Conservation (phyloP, 2,329 filamentous ascomycete genomes). For the Cytospora leucostoma region DNA sequence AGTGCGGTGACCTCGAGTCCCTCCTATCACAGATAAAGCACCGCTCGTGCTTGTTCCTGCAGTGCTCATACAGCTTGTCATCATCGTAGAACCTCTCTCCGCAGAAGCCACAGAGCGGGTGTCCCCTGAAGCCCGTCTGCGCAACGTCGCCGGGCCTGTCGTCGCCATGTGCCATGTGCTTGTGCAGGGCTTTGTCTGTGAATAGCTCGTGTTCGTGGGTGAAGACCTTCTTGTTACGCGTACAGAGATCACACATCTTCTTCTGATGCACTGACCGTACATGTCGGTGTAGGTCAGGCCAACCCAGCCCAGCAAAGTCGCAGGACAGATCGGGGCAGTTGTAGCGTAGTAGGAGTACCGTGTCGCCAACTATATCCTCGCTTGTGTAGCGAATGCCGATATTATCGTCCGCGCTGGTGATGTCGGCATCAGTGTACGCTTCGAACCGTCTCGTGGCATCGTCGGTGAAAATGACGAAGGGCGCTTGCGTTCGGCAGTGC, state of each 20-base stretch:
- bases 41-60: conserved; percentile 88
- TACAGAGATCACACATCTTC: conserved; percentile 87
- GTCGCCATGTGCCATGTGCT: conserved; percentile 88
- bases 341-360: conserved; percentile 82
- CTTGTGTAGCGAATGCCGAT: conserved; percentile 91
- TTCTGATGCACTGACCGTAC: conserved; percentile 81
- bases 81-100: conserved; percentile 90
- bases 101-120: conserved; percentile 93
- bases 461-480: conserved; percentile 90
- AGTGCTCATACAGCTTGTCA: conserved; percentile 92
- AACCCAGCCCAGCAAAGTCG: conserved; percentile 75
- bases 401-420: conserved; percentile 77
- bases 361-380: conserved; percentile 87
- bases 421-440: conserved; percentile 74
- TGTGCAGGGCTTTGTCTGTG: conserved; percentile 74
- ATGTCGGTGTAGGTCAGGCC: conserved; percentile 66
- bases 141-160: conserved; percentile 86
- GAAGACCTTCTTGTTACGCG: conserved; percentile 95
- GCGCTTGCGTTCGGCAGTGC: conserved; percentile 81
- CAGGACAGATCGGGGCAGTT: conserved; percentile 87
- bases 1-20: conserved; percentile 74
- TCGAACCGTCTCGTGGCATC: conserved; percentile 79
- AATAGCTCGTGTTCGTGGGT: conserved; percentile 97
- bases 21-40: conserved; percentile 89
- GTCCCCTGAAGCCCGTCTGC: conserved; percentile 94